Base-by-base conservation (phyloP, 1,284 basidiomycete genomes). In the Naganishia sp. region DNA sequence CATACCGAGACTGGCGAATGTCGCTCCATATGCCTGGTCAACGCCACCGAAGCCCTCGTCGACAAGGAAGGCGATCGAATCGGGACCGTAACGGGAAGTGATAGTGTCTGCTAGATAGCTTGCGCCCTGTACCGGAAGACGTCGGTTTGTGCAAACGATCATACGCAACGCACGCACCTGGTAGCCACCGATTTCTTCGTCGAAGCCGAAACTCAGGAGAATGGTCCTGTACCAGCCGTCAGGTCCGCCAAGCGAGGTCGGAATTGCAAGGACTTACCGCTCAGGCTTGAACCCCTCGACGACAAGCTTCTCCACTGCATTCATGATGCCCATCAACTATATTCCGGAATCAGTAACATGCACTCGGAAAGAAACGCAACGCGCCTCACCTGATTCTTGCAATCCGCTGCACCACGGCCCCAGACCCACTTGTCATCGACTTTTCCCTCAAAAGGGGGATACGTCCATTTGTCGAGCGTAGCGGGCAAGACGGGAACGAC, bases 401-500 rank as follows among this genome's bases (percentile, higher is more conserved):
- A 81, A 69, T 83, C 81, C 39, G 73, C 73, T 0, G 72, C 54
- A 41, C 83, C 84, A 70, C 83, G 75, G 4, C 84, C 84, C 83
- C 83, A 85, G 42, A 85, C 79, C 80, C 79, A 80, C 53, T 78
- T 72, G 11, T 74, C 70, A 25, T 83, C 81, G 55, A 82, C 73
- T 56, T 72, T 72, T 0, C 83, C 84, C 3, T 76, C 76, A 70
- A 83, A 85, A 0, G 84, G 84, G 0, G 80, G 79, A 68, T 81
- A 77, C 0, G 75, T 78, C 84, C 84, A 85, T 47, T 80, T 75
- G 46, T 74, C 73, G 13, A 80, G 60, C 0, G 84, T 84, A n/a
- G 74, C 74, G 11, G 76, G 75, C 42, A 81, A 77, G 50, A 85
- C 83, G 6, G 84, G 84, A 0, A 85, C 83, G 0, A 82, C 82